These are phyloP conservation scores for Millerago galiae DNA, from an alignment of 805 yeast species.

Conservation along the genomic window DNA sequence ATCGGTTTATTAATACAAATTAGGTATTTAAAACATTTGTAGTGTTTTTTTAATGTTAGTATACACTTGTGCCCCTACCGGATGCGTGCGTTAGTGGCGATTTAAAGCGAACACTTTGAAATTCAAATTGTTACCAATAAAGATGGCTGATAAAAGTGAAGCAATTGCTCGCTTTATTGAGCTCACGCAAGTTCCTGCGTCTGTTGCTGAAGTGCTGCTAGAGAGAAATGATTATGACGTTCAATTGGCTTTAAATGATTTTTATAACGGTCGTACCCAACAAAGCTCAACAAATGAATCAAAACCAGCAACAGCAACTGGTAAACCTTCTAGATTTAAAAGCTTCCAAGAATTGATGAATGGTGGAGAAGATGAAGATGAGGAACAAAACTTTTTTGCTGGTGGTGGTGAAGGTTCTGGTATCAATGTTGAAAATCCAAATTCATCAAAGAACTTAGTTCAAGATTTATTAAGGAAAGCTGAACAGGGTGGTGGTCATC, in stretches of 20 bases:
- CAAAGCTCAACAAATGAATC: not conserved
- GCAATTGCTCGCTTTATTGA: conserved; percentile 13
- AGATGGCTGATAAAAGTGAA: conserved; percentile 7
- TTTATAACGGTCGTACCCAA: conserved; percentile 22
- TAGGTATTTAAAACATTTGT: too few species aligned
- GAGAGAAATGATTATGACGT: conserved; percentile 25
- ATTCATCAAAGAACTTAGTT: conserved; percentile 36
- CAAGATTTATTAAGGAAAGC: conserved; percentile 62
- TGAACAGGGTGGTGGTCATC: conserved; percentile 49
- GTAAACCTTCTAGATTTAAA: conserved; percentile 27
- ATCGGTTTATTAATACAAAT: conserved; percentile 11
- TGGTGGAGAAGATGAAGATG: conserved; percentile 40
- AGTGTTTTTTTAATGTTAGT: not conserved
- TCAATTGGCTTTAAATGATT: conserved; percentile 28
- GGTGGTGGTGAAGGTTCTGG: conserved; percentile 71
- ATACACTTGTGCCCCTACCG: conserved; percentile 3
- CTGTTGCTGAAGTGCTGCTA: conserved; percentile 17
- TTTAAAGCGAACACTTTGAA: not conserved
- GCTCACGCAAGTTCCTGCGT: conserved; percentile 16
- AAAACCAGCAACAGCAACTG: conserved; percentile 10
- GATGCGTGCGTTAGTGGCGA: conserved; percentile 2
- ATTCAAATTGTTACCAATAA: not conserved
- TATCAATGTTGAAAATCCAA: conserved; percentile 72
- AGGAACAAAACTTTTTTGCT: conserved; percentile 56
- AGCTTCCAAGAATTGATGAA: conserved; percentile 33